Percentiles rank a stretch among this genome's conserved stretches.
phyloP scores from a whole-genome alignment of 2,329 filamentous ascomycete species.

The Aspergillus texensis region DNA sequence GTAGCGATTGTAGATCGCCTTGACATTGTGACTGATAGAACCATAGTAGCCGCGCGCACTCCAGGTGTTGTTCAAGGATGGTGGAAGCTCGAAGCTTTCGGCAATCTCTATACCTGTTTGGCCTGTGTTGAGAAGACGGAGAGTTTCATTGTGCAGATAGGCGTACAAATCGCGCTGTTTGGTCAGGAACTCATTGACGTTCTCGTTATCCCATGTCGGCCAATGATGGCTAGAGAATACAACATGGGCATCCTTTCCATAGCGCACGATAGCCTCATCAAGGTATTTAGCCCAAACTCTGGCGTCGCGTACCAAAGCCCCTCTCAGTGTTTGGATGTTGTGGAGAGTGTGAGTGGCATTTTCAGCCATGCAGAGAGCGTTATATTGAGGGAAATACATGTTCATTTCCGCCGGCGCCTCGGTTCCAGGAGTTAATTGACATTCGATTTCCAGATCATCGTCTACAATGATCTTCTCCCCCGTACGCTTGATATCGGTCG shows the following conservation, averaged over 20 bases:
- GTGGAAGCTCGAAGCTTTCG: slow-evolving; percentile 37
- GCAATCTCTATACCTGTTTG: slow-evolving; percentile 42
- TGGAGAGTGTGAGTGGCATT: slow-evolving; percentile 45
- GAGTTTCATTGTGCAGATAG: slow-evolving; percentile 45
- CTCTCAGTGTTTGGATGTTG: slow-evolving; percentile 47
- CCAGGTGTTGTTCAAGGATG: slow-evolving; percentile 30
- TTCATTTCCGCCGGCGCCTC: slow-evolving; percentile 49
- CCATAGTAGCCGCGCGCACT: slow-evolving; percentile 41
- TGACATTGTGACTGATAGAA: slow-evolving; percentile 44
- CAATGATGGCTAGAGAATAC: slow-evolving; percentile 44
- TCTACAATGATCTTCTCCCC: slow-evolving; percentile 35
- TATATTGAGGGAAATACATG: slow-evolving; percentile 42
- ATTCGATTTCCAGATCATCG: slow-evolving; percentile 43
- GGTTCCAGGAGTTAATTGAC: slow-evolving; percentile 46
- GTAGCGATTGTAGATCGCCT: slow-evolving; percentile 41
- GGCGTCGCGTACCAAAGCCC: slow-evolving; percentile 45
- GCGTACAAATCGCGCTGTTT: slow-evolving; percentile 45
- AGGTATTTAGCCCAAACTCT: slow-evolving; percentile 43
- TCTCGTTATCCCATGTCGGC: slow-evolving; percentile 42
- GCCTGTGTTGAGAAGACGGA: slow-evolving; percentile 42
- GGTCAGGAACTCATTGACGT: slow-evolving; percentile 30
- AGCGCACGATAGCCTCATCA: slow-evolving; percentile 37
- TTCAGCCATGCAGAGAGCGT: slow-evolving; percentile 44
- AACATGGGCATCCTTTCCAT: slow-evolving; percentile 33
- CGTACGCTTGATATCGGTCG: slow-evolving; percentile 32